A percentile compares a stretch with the other conserved stretches of the same genome.
phyloP scores from a whole-genome alignment of 2,329 filamentous ascomycete genomes.

The Colletotrichum nymphaeae region DNA sequence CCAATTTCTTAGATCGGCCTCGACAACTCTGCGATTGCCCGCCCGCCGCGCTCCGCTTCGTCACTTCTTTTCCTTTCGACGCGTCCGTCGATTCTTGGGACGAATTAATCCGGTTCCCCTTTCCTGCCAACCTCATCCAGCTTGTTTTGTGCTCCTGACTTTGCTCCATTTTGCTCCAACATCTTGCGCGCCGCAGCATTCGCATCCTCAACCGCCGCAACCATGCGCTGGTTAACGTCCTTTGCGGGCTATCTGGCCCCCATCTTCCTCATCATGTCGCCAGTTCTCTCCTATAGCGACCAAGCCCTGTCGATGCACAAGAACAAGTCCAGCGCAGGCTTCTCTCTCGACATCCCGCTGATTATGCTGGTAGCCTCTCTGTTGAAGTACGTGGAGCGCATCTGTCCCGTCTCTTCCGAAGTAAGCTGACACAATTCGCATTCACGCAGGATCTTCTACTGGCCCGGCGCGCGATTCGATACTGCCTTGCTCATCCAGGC shows the following conservation, averaged over 20 bases:
- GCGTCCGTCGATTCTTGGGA: constrained; percentile 15
- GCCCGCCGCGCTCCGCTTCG: constrained; percentile 26
- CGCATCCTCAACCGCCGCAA: background rate
- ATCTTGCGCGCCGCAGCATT: background rate
- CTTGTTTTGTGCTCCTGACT: background rate
- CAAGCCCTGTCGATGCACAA: constrained; percentile 74
- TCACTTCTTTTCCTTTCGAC: constrained; percentile 28
- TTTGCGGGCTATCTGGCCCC: constrained; percentile 70
- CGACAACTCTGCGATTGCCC: constrained; percentile 23
- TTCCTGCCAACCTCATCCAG: background rate
- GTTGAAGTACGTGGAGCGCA: constrained; percentile 60
- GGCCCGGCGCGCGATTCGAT: constrained; percentile 74
- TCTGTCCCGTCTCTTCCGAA: background rate
- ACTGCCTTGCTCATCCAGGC: constrained; percentile 72
- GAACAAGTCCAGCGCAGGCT: constrained; percentile 72
- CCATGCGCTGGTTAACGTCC: constrained; percentile 31
- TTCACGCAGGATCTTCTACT: constrained; percentile 74
- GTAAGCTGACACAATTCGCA: constrained; percentile 20
- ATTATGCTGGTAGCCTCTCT: constrained; percentile 79
- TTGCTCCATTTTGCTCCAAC: background rate
- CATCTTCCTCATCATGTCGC: constrained; percentile 72
- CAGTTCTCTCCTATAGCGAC: constrained; percentile 73
- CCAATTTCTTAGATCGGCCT: constrained; percentile 16
- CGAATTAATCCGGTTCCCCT: background rate
- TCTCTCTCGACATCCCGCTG: constrained; percentile 77